These are phyloP conservation scores for Xerocomus spinulosus DNA, from an alignment of 768 basidiomycete genomes.

Conservation along the genomic window DNA sequence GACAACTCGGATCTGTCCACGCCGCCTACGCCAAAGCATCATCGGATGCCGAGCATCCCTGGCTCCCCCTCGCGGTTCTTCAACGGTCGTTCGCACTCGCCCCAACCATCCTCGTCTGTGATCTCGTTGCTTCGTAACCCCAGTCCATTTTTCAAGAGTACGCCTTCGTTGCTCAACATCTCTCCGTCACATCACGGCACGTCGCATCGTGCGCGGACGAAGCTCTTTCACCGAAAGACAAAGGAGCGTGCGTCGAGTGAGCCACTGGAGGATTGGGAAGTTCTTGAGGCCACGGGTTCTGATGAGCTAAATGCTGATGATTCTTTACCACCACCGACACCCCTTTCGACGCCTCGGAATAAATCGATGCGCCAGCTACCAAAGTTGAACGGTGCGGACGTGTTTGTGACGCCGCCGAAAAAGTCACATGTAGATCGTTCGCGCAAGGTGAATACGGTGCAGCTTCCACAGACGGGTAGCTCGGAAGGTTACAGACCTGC, in stretches of 20 bases:
- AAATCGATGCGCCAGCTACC: slow-evolving; percentile 11
- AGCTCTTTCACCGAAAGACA: slow-evolving; percentile 33
- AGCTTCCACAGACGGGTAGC: slow-evolving; percentile 17
- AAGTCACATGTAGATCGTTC: slow-evolving; percentile 13
- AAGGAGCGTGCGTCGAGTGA: slow-evolving; percentile 33
- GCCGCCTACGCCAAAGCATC: slow-evolving; percentile 31
- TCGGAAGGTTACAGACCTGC: slow-evolving; percentile 22
- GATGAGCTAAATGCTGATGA: slow-evolving; percentile 23
- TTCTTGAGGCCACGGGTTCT: slow-evolving; percentile 28
- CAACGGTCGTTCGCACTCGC: slow-evolving; percentile 27
- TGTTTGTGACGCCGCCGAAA: slow-evolving; percentile 12
- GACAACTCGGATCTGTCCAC: slow-evolving; percentile 31
- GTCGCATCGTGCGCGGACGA: slow-evolving; percentile 26
- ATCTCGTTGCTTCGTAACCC: slow-evolving; percentile 33
- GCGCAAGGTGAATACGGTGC: slow-evolving; percentile 24
- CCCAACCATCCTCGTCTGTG: slow-evolving; percentile 33
- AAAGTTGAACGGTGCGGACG: slow-evolving; percentile 5
- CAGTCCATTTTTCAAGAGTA: slow-evolving; percentile 33
- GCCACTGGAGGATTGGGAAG: slow-evolving; percentile 32
- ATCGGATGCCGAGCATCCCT: slow-evolving; percentile 27
- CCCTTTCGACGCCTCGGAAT: slow-evolving; percentile 21
- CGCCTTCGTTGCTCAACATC: slow-evolving; percentile 28
- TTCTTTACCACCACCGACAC: slow-evolving; percentile 18
- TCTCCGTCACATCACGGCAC: slow-evolving; percentile 31
- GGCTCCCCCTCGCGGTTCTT: slow-evolving; percentile 31